Conservation (phyloP, 1,284 basidiomycete genomes). For the Leccinum proliferum region DNA sequence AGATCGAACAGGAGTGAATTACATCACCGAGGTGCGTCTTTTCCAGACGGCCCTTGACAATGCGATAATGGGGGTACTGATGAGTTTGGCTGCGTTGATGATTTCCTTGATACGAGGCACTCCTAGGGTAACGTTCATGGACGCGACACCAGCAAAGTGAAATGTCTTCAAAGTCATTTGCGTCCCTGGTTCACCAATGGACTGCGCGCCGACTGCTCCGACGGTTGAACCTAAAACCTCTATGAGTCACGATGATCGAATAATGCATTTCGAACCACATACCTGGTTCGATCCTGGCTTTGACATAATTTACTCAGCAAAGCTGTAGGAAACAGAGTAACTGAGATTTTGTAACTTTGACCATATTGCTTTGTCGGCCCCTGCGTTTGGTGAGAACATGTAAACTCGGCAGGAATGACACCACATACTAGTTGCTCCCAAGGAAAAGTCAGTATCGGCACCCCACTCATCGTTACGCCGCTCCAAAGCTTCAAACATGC, state of each 20-base stretch:
- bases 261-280: neutral
- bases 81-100: conserved; percentile 96
- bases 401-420: conserved; percentile 2
- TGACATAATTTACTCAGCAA: conserved; percentile 90
- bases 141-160: conserved; percentile 99
- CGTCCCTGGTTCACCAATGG: conserved; percentile 98
- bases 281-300: conserved; percentile 94
- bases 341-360: conserved; percentile 85
- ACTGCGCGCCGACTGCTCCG: conserved; percentile 97
- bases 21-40: conserved; percentile 95
- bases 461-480: conserved; percentile 75
- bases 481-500: conserved; percentile 83
- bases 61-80: conserved; percentile 99
- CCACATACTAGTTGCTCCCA: conserved; percentile 64
- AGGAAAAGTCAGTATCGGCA: conserved; percentile 68
- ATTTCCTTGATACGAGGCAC: conserved; percentile 99
- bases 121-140: conserved; percentile 99
- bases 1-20: neutral
- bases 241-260: conserved; percentile 4
- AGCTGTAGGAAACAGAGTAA: conserved; percentile 77
- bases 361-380: conserved; percentile 64
- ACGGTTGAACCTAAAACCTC: conserved; percentile 78
- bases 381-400: conserved; percentile 30
- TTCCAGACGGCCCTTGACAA: conserved; percentile 96
- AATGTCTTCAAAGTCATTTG: conserved; percentile 99